Evolutionary conservation across 23 red algal species (phyloP), one percentile per base, ranked within the genome.

Genomic region (Cyanidium caldarium): DNA sequence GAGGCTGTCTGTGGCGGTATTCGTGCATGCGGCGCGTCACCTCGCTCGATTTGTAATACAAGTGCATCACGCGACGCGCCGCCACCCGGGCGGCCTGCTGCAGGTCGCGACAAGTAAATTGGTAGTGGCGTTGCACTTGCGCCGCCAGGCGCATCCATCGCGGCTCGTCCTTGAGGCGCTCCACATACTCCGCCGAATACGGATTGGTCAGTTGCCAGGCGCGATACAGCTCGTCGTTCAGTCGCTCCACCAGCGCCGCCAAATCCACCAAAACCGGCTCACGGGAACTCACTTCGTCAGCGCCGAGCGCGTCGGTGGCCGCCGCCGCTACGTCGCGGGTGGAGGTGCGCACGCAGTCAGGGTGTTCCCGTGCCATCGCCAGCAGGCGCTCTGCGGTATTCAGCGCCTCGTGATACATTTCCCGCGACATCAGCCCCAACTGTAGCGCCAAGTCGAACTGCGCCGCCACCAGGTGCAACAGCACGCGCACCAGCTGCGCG

Each of bases 31-130:
- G 45, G 2, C 39, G 34, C 10, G 38, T 1, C n/a, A 75, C 14
- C 29, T 84, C 84, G 68, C 78, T 73, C 35, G 80, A 45, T 65
- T 98, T 87, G 79, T 98, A 98, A 65, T 98, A 98, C 37, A 88
- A 67, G 46, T 98, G 92, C 36, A 81, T 57, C 39, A 98, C 77
- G 35, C 92, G 56, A 40, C 92, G 85, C 35, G 80, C 73, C 10
- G 92, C 92, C 16, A 98, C 70, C 23, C 83, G 75, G 12, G 92
- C 92, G 13, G 92, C 84, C 39, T 81, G 76, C 26, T 21, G 33
- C 65, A 42, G 17, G 58, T 77, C 73, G 39, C 65, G 65, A 1
- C 41, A 35, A 23, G 65, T 39, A 0, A 40, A 66, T 16, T 84
- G 79, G 42, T 84, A 88, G 45, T 89, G 88, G 2, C 51, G 41